These are phyloP conservation scores for Trichoderma arundinaceum DNA, from an alignment of 2,329 filamentous ascomycete genomes.

Conservation along the genomic window DNA sequence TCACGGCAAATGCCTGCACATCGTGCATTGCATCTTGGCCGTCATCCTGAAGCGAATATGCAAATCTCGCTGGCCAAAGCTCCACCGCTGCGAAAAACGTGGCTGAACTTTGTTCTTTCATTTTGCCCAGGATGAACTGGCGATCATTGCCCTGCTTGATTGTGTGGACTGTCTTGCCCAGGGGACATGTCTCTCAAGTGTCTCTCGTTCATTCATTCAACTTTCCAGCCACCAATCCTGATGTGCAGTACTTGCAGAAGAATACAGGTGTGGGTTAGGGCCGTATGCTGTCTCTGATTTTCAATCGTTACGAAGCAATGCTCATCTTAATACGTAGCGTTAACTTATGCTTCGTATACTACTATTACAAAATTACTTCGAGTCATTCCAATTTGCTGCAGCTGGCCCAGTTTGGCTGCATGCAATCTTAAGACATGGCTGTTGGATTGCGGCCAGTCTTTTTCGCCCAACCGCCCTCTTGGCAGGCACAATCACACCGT, in stretches of 20 bases:
- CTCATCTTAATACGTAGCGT: too few relatives aligned
- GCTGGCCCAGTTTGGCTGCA: too few relatives aligned
- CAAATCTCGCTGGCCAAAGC: constrained; percentile 4
- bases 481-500: constrained; percentile 27
- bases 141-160: neutral
- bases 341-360: too few relatives aligned
- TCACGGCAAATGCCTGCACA: too few relatives aligned
- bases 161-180: neutral
- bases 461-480: constrained; percentile 10
- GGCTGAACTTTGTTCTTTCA: neutral
- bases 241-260: too few relatives aligned
- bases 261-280: too few relatives aligned
- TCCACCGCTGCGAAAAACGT: constrained; percentile 15
- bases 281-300: too few relatives aligned
- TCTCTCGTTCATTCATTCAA: constrained; percentile 6
- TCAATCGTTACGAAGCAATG: too few relatives aligned
- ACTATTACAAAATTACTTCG: too few relatives aligned
- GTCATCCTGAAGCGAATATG: neutral
- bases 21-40: neutral
- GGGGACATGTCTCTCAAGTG: constrained; percentile 6
- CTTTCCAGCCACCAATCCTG: constrained; percentile 5
- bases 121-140: neutral
- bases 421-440: constrained; percentile 12
- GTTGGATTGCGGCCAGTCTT: constrained; percentile 1
- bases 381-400: too few relatives aligned